Conservation (phyloP, 1,139 yeast species). For the Geotrichum fermentans region DNA sequence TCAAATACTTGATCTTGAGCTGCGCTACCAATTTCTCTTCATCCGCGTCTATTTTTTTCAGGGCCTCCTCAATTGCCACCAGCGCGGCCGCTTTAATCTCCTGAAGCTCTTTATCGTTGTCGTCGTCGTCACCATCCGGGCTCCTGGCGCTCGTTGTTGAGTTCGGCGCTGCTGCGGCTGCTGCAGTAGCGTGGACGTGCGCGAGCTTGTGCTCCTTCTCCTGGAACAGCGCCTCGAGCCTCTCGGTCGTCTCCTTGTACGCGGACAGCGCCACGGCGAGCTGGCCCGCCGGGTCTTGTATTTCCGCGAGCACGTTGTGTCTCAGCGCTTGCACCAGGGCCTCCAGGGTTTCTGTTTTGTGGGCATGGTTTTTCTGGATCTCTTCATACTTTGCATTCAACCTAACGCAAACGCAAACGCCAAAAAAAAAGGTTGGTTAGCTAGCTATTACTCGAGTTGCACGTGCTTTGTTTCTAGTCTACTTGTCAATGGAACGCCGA, state of each 20-base stretch:
- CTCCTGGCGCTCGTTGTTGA: not conserved
- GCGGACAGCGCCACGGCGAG: not conserved
- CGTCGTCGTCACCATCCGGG: not conserved
- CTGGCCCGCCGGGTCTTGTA: not conserved
- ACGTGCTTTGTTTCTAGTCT: not conserved
- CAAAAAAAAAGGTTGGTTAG: not conserved
- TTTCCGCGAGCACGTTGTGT: not conserved
- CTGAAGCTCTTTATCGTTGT: not conserved
- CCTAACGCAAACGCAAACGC: not conserved
- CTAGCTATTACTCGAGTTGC: too few relatives aligned
- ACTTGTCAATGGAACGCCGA: conserved; percentile 1
- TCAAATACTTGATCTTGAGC: conserved; percentile 10
- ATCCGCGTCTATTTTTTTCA: conserved; percentile 10
- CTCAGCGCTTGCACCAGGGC: not conserved
- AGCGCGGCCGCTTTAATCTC: not conserved
- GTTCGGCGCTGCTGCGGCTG: too few relatives aligned
- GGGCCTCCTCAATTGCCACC: not conserved
- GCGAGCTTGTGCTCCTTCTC: not conserved
- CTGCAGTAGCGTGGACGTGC: too few relatives aligned
- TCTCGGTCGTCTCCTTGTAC: not conserved
- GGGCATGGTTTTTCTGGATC: not conserved
- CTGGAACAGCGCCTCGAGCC: not conserved
- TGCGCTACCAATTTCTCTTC: conserved; percentile 11
- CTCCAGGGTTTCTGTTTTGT: not conserved
- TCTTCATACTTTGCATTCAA: not conserved